Percentiles rank a stretch among this genome's conserved stretches.
Conservation (phyloP, 805 yeast species). For the Metschnikowia similis region DNA sequence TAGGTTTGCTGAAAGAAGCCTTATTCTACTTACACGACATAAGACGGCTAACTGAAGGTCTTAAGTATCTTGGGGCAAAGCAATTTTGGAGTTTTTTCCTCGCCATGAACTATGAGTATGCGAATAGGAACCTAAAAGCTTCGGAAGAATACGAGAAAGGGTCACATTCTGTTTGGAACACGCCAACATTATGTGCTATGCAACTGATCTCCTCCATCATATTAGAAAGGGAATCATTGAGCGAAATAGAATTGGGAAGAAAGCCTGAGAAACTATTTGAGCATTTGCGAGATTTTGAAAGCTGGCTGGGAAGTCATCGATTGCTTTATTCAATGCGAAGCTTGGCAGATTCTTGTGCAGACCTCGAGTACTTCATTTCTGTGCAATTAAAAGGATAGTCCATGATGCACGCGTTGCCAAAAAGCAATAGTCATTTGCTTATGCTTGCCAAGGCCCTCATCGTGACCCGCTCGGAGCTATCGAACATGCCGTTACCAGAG, state of each 20-base stretch:
- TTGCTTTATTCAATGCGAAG: constrained; percentile 1
- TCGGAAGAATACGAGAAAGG: background rate
- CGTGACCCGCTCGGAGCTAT: constrained; percentile 5
- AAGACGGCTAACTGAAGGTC: constrained; percentile 29
- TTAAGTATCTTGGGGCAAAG: constrained; percentile 18
- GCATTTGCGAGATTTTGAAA: background rate
- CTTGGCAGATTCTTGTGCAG: background rate
- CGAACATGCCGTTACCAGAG: background rate
- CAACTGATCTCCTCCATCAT: background rate
- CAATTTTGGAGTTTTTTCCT: constrained; percentile 16
- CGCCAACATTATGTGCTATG: background rate
- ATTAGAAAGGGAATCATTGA: background rate
- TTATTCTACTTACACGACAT: constrained; percentile 52
- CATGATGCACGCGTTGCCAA: background rate
- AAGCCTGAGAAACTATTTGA: background rate
- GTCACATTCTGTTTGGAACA: constrained; percentile 1
- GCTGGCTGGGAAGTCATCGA: background rate
- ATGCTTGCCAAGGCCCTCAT: constrained; percentile 7
- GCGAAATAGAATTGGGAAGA: background rate
- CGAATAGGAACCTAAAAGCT: constrained; percentile 11
- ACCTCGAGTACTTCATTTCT: constrained; percentile 3
- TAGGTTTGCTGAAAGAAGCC: constrained; percentile 59
- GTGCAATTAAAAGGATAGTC: background rate
- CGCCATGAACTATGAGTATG: constrained; percentile 11
- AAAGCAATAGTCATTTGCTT: background rate